phyloP scores from a whole-genome alignment of 2,329 filamentous ascomycete species.

The Teratosphaeria nubilosa region DNA sequence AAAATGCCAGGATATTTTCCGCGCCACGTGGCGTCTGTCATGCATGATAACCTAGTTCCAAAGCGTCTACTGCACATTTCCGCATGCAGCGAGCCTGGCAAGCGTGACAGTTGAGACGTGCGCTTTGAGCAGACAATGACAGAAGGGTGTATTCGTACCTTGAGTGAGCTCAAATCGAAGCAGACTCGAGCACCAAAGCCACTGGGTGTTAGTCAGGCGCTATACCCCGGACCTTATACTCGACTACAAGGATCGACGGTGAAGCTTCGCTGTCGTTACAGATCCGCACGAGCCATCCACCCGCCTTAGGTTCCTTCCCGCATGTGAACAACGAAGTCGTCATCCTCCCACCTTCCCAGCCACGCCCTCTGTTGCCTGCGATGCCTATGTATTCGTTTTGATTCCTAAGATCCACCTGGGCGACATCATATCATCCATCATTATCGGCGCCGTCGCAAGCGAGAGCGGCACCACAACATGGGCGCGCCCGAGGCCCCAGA shows the following conservation, averaged over 20 bases:
- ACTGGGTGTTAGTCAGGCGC: neutral
- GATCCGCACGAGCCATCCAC: neutral
- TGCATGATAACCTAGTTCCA: too few species aligned
- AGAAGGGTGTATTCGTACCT: too few species aligned
- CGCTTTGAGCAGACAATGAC: too few species aligned
- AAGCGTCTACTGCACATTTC: too few species aligned
- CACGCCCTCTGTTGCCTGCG: neutral
- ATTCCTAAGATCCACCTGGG: neutral
- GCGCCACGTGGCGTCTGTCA: too few species aligned
- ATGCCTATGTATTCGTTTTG: neutral
- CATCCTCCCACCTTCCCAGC: neutral
- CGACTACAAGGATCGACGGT: neutral
- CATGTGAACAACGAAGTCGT: neutral
- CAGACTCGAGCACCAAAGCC: neutral
- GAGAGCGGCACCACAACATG: neutral
- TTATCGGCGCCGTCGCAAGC: neutral
- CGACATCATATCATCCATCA: neutral
- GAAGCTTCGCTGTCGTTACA: neutral
- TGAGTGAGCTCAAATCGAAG: neutral
- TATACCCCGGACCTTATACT: neutral
- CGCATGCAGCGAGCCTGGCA: neutral
- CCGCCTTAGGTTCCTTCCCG: neutral
- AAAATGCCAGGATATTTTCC: too few species aligned
- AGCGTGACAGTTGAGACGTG: neutral
- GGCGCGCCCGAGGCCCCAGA: neutral